Base-by-base conservation (phyloP, 2,329 filamentous ascomycete species). In the Colletotrichum filicis region DNA sequence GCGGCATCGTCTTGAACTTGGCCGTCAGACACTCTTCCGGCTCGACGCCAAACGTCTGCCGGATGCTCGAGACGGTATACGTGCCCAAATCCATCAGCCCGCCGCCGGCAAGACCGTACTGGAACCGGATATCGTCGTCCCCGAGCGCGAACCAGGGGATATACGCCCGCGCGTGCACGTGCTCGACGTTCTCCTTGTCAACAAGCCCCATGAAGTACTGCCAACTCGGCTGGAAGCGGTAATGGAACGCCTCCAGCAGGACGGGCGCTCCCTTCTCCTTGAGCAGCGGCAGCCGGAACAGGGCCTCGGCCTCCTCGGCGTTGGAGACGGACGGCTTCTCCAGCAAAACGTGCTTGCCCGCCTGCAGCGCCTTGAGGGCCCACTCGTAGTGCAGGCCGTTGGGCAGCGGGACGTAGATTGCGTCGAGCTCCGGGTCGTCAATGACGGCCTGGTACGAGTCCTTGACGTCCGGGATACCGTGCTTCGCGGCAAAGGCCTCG, bases 271-370 rank as follows among this genome's bases (percentile, higher is more conserved):
- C 76, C 1, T 80, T 77, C 0, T 76, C 62, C 5, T 74, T 72
- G 57, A 85, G 75, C 16, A 82, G 71, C 0, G 83, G 81, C 24
- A 80, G 79, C 35, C 76, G 79, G 76, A 89, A 89, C 19, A 90
- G 81, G 0, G 76, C 74, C 22, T 78, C 76, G 3, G 87, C 87
- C 76, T 90, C 86, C 0, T 62, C 70, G 3, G 80, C 77, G 75
- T 88, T 89, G 30, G 82, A 83, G n/a, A 82, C 83, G 0, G 84
- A 82, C 0, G 88, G 88, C 77, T 90, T 90, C 77, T 90, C 88
- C 2, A 90, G 79, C 0, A 90, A 83, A 24, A 91, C 87, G 75
- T 90, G 87, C 74, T 90, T 90, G 4, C 86, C 86, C 3, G 84
- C 84, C 26, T 79, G 76, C 26, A 90, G 79, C 3, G 87, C 83